These are phyloP conservation scores for Calvatia gigantea DNA, from an alignment of 768 basidiomycete species.

Conservation along the genomic window DNA sequence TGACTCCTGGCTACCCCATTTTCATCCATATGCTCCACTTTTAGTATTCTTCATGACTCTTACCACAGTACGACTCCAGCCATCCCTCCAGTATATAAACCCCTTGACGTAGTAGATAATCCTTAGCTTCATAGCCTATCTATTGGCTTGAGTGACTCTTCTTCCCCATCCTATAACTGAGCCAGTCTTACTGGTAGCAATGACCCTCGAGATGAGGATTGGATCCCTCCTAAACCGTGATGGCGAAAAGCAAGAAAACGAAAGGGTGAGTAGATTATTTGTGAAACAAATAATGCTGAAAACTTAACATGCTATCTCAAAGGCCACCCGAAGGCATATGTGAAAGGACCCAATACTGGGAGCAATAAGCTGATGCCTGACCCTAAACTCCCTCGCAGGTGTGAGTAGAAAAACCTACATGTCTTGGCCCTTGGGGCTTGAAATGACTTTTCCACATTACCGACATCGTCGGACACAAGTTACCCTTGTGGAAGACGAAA, in stretches of 20 bases:
- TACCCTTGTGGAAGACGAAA: slow-evolving; percentile 49
- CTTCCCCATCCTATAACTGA: too few relatives aligned
- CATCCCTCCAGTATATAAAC: too few relatives aligned
- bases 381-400: not conserved
- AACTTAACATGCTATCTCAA: not conserved
- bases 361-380: too few relatives aligned
- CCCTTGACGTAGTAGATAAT: too few relatives aligned
- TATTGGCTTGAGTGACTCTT: too few relatives aligned
- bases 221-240: not conserved
- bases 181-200: too few relatives aligned
- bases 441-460: slow-evolving; percentile 70
- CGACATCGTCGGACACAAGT: slow-evolving; percentile 86
- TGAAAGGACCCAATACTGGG: not conserved
- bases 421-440: too few relatives aligned
- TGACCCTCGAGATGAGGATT: not conserved
- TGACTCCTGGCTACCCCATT: too few relatives aligned
- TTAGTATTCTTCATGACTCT: too few relatives aligned
- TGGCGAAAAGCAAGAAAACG: not conserved
- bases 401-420: slow-evolving; percentile 17
- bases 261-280: not conserved
- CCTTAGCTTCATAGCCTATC: too few relatives aligned
- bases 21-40: too few relatives aligned
- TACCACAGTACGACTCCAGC: too few relatives aligned
- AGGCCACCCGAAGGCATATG: not conserved
- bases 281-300: not conserved